These are phyloP conservation scores for Vigna trinervia DNA, from an alignment of 306 rosid species.

Conservation along the genomic window DNA sequence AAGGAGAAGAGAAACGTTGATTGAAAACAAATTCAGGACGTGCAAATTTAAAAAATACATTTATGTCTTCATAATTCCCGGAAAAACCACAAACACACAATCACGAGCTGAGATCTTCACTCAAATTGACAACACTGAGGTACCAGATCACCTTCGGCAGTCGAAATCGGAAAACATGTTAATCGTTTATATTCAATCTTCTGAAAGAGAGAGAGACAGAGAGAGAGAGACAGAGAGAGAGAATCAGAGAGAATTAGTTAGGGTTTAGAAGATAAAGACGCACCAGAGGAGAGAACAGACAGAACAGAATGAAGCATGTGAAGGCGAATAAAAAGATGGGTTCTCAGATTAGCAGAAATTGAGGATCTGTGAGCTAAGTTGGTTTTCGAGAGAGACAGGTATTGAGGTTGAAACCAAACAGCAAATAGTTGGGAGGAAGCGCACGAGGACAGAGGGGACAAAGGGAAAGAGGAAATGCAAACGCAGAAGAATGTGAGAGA, in stretches of 20 bases:
- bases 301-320: slow-evolving; percentile 25
- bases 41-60: slow-evolving; percentile 30
- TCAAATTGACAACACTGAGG: background rate
- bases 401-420: slow-evolving; percentile 41
- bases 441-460: slow-evolving; percentile 36
- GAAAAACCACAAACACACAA: slow-evolving; percentile 17
- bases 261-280: slow-evolving; percentile 52
- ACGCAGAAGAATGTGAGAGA: background rate
- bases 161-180: background rate
- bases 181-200: background rate
- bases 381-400: slow-evolving; percentile 9
- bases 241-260: slow-evolving; percentile 40
- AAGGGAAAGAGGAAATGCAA: slow-evolving; percentile 28
- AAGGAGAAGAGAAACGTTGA: background rate
- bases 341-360: background rate
- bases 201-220: background rate
- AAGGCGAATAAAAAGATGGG: slow-evolving; percentile 41
- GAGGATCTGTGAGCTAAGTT: slow-evolving; percentile 50
- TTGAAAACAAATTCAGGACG: background rate
- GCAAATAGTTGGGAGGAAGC: slow-evolving; percentile 52
- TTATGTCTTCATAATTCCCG: slow-evolving; percentile 12
- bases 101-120: slow-evolving; percentile 41
- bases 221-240: background rate
- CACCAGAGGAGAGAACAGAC: slow-evolving; percentile 50
- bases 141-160: background rate